Percentiles rank a stretch among this genome's conserved stretches.
Conservation (phyloP, 768 basidiomycete genomes). For the Trametes punicea region DNA sequence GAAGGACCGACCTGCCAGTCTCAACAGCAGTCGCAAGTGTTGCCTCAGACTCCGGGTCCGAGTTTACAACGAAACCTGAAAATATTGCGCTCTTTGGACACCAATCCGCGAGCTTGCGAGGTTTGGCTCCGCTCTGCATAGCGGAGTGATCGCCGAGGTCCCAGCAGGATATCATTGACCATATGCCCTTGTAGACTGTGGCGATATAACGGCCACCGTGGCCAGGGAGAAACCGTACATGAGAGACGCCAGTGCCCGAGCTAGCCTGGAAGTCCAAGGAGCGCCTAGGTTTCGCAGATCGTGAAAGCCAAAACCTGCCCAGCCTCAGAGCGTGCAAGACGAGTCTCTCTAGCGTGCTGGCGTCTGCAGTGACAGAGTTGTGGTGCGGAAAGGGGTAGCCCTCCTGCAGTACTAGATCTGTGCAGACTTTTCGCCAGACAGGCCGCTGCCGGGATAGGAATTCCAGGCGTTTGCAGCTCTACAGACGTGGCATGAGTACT, state of each 20-base stretch:
- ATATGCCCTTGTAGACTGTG: slow-evolving; percentile 56
- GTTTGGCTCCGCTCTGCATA: background rate
- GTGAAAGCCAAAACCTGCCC: slow-evolving; percentile 45
- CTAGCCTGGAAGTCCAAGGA: slow-evolving; percentile 24
- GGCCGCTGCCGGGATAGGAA: slow-evolving; percentile 45
- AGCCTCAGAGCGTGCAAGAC: slow-evolving; percentile 45
- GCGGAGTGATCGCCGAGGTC: slow-evolving; percentile 30
- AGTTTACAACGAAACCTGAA: slow-evolving; percentile 49
- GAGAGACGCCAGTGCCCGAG: slow-evolving; percentile 44
- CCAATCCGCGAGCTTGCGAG: slow-evolving; percentile 42
- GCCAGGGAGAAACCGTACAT: slow-evolving; percentile 52
- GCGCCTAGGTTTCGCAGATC: slow-evolving; percentile 4
- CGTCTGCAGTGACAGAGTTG: slow-evolving; percentile 35
- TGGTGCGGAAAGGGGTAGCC: slow-evolving; percentile 50
- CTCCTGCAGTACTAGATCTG: slow-evolving; percentile 38
- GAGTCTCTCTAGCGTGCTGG: slow-evolving; percentile 42
- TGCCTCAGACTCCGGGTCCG: slow-evolving; percentile 41
- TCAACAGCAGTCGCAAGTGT: slow-evolving; percentile 45
- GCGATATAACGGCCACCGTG: slow-evolving; percentile 43
- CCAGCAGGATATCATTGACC: slow-evolving; percentile 59
- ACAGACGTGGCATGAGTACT: background rate
- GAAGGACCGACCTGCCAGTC: slow-evolving; percentile 25
- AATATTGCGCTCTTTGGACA: slow-evolving; percentile 47
- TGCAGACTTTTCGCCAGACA: slow-evolving; percentile 55
- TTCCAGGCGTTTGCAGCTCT: slow-evolving; percentile 53